Base-by-base conservation (phyloP, 2,329 filamentous ascomycete species). In the Xylariaceae sp. region DNA sequence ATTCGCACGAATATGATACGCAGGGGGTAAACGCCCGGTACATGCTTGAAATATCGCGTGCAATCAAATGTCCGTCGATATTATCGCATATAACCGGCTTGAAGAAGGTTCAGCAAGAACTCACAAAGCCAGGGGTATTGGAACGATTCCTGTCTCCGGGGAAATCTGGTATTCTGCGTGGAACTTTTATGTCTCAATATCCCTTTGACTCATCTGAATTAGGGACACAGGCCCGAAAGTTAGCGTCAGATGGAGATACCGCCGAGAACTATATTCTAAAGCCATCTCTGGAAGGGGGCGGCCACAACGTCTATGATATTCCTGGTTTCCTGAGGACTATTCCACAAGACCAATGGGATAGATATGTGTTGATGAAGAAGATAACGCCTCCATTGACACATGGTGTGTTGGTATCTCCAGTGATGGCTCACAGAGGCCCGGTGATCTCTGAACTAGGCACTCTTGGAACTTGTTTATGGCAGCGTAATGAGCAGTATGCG, bases 61-160 rank as follows among this genome's bases (percentile, higher is more conserved):
- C 77, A 2, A 77, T 79, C 60, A 78, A 78, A 62, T 79, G 76
- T 49, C 76, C 77, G 0, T 71, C 73, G 7, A 60, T 79, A 12
- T 64, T 77, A 10, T 68, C 68, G 1, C 77, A 79, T 48, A 60
- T 79, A 14, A 67, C 72, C 0, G 76, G 73, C 5, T 74, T 77
- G 48, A 79, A 79, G 63, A 73, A 73, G 42, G 71, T 79, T 0
- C 77, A 79, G 55, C 71, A 75, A 55, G 71, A 72, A 9, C 69
- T 79, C 2, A 65, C 71, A 1, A 50, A 57, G 1, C 68, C 71
- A 0, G 72, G 65, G 0, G 64, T 60, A 0, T 54, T 78, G 7
- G 67, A 73, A 21, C 67, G 61, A 5, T 79, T 74, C 54, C 60
- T 77, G 0, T 19, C 59, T 2, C 37, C 60, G 4, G 63, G 67